Base-by-base conservation (phyloP, 306 rosid genomes). In the Glycine soja region DNA sequence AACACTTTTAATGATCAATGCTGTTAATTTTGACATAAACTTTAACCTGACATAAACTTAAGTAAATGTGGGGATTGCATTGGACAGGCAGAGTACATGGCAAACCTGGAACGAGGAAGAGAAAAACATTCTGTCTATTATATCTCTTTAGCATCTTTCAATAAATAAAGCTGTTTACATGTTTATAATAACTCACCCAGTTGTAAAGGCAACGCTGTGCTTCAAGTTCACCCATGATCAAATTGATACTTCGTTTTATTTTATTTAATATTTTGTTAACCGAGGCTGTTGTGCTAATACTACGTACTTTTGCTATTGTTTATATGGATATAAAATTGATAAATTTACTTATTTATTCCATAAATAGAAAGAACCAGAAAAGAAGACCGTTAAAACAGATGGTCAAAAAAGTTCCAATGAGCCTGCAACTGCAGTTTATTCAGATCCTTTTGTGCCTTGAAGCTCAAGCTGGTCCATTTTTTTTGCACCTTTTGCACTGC, bases 331-430 rank as follows among this genome's bases (percentile, higher is more conserved):
- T 12, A 63, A 10, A 10, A n/a, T 24, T 18, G 50, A 69, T 12
- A 73, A 47, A 40, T 8, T 42, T 7, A 19, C 4, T 75, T 7
- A 5, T 15, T 30, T 70, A 24, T 69, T 69, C 24, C 11, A 43
- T 68, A 82, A 53, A 82, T 53, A 77, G 79, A 68, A 76, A 82
- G 47, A 76, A 53, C 32, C 11, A 18, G 69, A 36, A 14, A 70
- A 51, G 40, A 65, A 67, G 79, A 80, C 80, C 48, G 73, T 43
- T 58, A 51, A 24, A 76, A 47, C 8, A 46, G 52, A 63, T 77
- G 88, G 94, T 90, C 91, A 63, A 63, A 63, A 92, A 92, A 92
- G 88, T 88, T 7, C 14, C 70, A 61, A 81, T 64, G 87, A 78
- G 65, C 12, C 76, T 78, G 86, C 24, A 84, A 82, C 59, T 83